Evolutionary conservation across 192 early-diverging fungal species (phyloP), one percentile per base, ranked within the genome.

Genomic region (Borealophlyctis nickersoniae): DNA sequence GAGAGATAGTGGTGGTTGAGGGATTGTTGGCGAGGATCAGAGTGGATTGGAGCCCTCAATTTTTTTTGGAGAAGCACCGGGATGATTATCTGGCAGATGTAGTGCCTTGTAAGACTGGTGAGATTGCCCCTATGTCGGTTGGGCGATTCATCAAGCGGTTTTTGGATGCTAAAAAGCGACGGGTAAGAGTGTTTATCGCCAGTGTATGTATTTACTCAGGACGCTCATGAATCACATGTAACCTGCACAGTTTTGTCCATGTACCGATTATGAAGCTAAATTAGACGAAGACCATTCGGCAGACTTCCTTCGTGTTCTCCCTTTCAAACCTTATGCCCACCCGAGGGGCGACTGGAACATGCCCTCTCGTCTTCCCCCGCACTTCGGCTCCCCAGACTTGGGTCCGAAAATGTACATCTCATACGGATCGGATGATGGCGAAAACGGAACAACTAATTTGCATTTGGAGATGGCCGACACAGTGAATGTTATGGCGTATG

Each of bases 381-480:
- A 63, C 4, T 77, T 75, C 65, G 72, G 87, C 14, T 83, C 85
- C 11, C 85, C 86, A 0, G 87, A 91, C 48, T 73, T 91, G 2
- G 89, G 89, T 0, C 88, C 88, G 0, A 91, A 91, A 66, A 80
- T 89, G 81, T 89, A 89, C 65, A 84, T 82, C 49, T 85, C 86
- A 0, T 87, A 87, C 58, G 87, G 82, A 70, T 69, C 78, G 74
- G 52, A 72, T 22, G 60, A 58, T 11, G 63, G 62, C 45, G 60
- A 70, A 2, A 67, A 76, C 24, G 88, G 89, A 36, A 92, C 87
- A 0, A 92, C 88, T 0, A 87, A 87, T 36, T 71, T 92, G 31
- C 88, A 92, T 57, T 78, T 87, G 49, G 89, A 92, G 61, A 86
- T 90, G 77, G 81, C 91, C 2, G 89, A 92, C 55, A 88, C 89